Base-by-base conservation (phyloP, 2,329 filamentous ascomycete genomes). In the Alternaria gaisen region DNA sequence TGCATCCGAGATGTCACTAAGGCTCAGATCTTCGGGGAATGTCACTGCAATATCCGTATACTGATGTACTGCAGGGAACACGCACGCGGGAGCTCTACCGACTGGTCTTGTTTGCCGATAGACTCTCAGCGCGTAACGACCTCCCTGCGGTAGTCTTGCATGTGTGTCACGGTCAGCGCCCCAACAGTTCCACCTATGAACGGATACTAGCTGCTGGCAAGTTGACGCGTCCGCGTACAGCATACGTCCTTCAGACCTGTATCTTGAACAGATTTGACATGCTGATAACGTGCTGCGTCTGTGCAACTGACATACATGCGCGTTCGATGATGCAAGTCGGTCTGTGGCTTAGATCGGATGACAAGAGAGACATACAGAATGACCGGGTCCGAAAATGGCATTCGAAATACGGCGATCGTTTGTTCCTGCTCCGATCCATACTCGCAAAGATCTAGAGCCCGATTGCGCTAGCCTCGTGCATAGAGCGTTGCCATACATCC, bases 161-260 rank as follows among this genome's bases (percentile, higher is more conserved):
- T 61, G 43, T 64, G 71, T 74, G 65, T 52, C 56, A 75, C 73
- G 51, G 60, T 42, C 43, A 63, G 63, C 56, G 57, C 56, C 68
- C 64, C 73, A 76, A 75, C 71, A 75, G 70, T 75, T 65, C 61
- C 67, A 75, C 71, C 58, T 64, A 66, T 50, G 57, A 56, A 58
- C 64, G 58, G 63, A 56, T 67, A 63, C 61, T 55, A 58, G 60
- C 59, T 61, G 62, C 58, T 72, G 64, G 67, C 66, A 69, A 68
- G 61, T 65, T 71, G 69, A 67, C 66, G 62, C 59, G 32, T 65
- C 60, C 64, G 61, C 47, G 65, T 68, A 75, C 71, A 61, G 46
- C 70, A 67, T 65, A 51, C 63, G 61, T 54, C 44, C 34, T 61
- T 56, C 30, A 57, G 52, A 60, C 47, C 48, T 66, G 57, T 64